phyloP scores from a whole-genome alignment of 2,329 filamentous ascomycete genomes.

The Calonectria honghensis region DNA sequence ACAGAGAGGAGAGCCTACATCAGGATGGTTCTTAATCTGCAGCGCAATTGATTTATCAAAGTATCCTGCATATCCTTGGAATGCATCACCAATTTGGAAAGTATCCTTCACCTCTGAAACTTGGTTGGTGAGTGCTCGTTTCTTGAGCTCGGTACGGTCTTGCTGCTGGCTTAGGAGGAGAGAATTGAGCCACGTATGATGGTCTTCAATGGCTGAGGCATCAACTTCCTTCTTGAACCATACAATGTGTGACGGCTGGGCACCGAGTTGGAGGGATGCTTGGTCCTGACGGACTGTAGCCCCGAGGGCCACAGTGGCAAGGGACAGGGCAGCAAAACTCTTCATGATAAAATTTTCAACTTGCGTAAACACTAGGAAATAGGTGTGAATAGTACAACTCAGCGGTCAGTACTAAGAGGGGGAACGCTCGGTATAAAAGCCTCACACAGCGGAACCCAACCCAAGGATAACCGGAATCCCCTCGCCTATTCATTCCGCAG shows the following conservation, averaged over 20 bases:
- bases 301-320: background rate
- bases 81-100: background rate
- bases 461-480: background rate
- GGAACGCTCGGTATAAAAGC: too few relatives aligned
- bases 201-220: background rate
- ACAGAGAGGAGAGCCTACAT: background rate
- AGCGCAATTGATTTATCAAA: background rate
- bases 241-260: background rate
- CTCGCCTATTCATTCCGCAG: background rate
- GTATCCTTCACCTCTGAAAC: background rate
- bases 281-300: background rate
- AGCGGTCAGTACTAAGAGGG: too few relatives aligned
- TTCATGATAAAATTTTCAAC: background rate
- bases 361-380: too few relatives aligned
- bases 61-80: background rate
- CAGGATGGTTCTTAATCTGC: background rate
- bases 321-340: background rate
- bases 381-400: too few relatives aligned
- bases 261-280: background rate
- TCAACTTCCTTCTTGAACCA: background rate
- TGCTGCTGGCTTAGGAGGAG: background rate
- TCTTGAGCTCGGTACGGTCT: background rate
- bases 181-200: background rate
- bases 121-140: background rate
- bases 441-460: background rate